Evolutionary conservation across 2,329 filamentous ascomycete genomes (phyloP), one percentile per base, ranked within the genome.

Genomic region (Neonectria coccinea): DNA sequence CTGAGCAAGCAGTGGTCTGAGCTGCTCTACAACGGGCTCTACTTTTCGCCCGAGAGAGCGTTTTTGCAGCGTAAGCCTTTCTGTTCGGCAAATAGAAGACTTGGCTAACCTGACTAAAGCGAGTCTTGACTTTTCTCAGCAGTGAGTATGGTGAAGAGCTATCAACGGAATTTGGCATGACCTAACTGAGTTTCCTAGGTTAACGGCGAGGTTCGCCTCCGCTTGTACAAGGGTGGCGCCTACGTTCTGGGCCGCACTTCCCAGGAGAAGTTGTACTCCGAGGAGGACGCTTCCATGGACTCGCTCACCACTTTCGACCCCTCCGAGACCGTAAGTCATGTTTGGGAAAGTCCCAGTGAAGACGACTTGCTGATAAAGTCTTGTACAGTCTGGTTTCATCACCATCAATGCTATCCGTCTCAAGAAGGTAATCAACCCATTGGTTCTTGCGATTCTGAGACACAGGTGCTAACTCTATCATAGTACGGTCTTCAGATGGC

Each of bases 221-320:
- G 27, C 16, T n/a, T 52, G 39, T 59, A 59, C 56, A 59, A 59
- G 33, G 56, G 56, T 10, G 42, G 22, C 22, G 47, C 36, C 36
- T 52, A 59, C 47, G 36, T 31, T 29, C 36, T 59, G 3, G 33
- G 56, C n/a, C 47, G 56, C 33, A 59, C 47, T 16, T 59, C 47
- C 36, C 33, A 41, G 14, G 45, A 59, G 56, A 52, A 42, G 22
- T 33, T 59, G 8, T 59, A 59, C 47, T 52, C 56, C n/a, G 56
- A 59, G 56, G 39, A 56, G 39, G 56, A 59, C 51, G 56, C 56
- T 7, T 59, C 56, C 25, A 53, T 59, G 56, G 48, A 59, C 51
- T 47, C 56, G 16, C 39, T 59, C 9, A 53, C 48, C 18, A 59
- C 16, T 27, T 59, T 59, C 27, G 56, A 59, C 48, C 33, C 56